A percentile compares a stretch with the other conserved stretches of the same genome.
phyloP scores from a whole-genome alignment of 495 filamentous ascomycete species.

The Aspergillus panamensis region DNA sequence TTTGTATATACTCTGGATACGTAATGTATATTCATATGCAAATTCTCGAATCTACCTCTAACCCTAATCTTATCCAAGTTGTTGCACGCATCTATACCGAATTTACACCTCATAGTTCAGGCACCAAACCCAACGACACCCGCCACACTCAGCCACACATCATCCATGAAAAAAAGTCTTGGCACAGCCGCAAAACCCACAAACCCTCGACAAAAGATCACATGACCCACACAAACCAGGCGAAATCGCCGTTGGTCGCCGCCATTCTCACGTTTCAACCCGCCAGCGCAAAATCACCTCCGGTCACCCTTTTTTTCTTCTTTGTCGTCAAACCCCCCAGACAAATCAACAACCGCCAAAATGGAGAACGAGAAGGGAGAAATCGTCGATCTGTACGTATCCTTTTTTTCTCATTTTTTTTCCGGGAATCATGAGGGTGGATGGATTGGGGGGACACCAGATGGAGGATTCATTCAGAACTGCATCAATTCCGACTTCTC shows the following conservation, averaged over 20 bases:
- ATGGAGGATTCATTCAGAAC: neutral
- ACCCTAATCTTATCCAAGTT: too few species aligned
- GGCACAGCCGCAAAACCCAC: conserved; percentile 11
- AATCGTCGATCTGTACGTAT: conserved; percentile 92
- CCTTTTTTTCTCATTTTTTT: conserved; percentile 11
- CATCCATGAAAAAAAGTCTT: conserved; percentile 1
- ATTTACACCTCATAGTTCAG: conserved; percentile 2
- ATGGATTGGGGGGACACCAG: neutral
- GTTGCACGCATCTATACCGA: too few species aligned
- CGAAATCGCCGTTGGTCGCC: conserved; percentile 23
- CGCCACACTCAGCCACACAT: conserved; percentile 1
- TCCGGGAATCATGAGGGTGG: conserved; percentile 3
- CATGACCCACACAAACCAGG: conserved; percentile 50
- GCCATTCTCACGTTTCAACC: conserved; percentile 20
- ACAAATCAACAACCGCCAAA: conserved; percentile 53
- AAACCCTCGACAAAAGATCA: conserved; percentile 46
- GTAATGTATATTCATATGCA: neutral
- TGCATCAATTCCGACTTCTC: too few species aligned
- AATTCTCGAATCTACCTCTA: neutral
- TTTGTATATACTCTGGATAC: neutral
- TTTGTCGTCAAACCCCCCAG: conserved; percentile 40
- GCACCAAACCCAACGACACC: neutral
- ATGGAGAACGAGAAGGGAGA: conserved; percentile 99
- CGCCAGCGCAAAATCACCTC: conserved; percentile 24
- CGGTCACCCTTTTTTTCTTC: conserved; percentile 33